Evolutionary conservation across 1,284 basidiomycete genomes (phyloP).

Genomic region (Papiliotrema fonsecae): DNA sequence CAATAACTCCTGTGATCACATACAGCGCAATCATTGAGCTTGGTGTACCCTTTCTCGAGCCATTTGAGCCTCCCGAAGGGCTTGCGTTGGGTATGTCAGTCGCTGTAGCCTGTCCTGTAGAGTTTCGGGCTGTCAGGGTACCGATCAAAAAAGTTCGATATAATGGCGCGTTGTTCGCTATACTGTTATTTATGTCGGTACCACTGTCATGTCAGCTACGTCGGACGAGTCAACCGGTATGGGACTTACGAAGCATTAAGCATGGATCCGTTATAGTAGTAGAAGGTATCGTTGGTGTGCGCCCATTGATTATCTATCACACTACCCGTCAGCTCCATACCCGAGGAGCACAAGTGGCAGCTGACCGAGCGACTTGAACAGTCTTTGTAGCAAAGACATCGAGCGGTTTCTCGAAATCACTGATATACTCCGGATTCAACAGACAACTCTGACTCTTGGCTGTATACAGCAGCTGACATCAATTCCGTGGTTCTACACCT

Average conservation of each 20-base stretch:
- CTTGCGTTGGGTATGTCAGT: constrained; percentile 19
- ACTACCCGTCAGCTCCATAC: constrained; percentile 28
- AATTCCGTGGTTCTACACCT: neutral
- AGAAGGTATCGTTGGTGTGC: constrained; percentile 54
- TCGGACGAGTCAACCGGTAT: constrained; percentile 49
- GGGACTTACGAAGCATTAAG: constrained; percentile 34
- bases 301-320: constrained; percentile 63
- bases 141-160: constrained; percentile 62
- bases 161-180: constrained; percentile 45
- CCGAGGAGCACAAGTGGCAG: neutral
- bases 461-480: constrained; percentile 66
- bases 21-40: constrained; percentile 68
- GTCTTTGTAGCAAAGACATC: constrained; percentile 61
- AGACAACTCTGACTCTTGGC: constrained; percentile 64
- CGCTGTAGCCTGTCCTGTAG: constrained; percentile 49
- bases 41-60: constrained; percentile 18
- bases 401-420: constrained; percentile 65
- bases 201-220: constrained; percentile 15
- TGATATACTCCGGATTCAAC: constrained; percentile 66
- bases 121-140: constrained; percentile 62
- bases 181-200: constrained; percentile 53
- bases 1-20: constrained; percentile 76
- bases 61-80: constrained; percentile 5
- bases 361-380: constrained; percentile 29
- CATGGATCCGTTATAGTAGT: constrained; percentile 52